Evolutionary conservation across 305 asterid genomes (phyloP).

Genomic region (Solanum hybrid): DNA sequence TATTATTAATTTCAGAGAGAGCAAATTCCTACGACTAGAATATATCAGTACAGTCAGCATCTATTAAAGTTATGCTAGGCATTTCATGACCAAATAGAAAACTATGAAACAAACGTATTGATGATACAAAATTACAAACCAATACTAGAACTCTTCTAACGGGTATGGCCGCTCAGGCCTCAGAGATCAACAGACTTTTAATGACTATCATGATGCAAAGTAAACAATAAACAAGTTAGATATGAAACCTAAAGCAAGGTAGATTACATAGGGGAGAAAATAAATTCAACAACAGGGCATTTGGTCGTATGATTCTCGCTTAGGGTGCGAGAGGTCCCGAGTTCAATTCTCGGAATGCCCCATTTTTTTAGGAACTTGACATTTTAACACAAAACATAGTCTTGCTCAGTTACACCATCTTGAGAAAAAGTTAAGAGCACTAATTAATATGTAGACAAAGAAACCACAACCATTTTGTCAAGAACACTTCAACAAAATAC

Average conservation of each 20-base stretch:
- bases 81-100: background rate
- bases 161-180: background rate
- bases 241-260: background rate
- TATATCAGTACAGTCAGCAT: background rate
- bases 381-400: background rate
- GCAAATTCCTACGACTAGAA: background rate
- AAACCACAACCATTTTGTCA: background rate
- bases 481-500: background rate
- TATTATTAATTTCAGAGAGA: background rate
- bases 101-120: background rate
- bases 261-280: background rate
- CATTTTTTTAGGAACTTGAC: conserved; percentile 5
- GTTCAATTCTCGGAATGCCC: conserved; percentile 99
- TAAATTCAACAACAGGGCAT: conserved; percentile 39
- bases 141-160: background rate
- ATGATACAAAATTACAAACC: background rate
- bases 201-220: background rate
- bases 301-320: conserved; percentile 99
- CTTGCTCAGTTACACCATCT: background rate
- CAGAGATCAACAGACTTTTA: background rate
- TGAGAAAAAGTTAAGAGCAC: background rate
- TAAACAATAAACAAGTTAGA: background rate
- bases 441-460: background rate
- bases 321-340: conserved; percentile 99
- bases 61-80: background rate